Base-by-base conservation (phyloP, 2,329 filamentous ascomycete genomes). In the Fusarium sp. region DNA sequence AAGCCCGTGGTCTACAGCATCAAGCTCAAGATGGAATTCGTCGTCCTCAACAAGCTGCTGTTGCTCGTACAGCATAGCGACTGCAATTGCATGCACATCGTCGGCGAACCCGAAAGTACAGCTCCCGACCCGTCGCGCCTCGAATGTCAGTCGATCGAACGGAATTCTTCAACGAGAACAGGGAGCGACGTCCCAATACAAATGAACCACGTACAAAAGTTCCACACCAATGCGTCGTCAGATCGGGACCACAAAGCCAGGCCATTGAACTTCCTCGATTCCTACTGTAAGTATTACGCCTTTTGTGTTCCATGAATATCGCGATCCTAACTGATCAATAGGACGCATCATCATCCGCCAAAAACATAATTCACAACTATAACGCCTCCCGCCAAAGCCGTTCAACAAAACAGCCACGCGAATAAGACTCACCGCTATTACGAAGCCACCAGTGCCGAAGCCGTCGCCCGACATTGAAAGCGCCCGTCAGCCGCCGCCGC, bases 1-100 rank as follows among this genome's bases (percentile, higher is more conserved):
- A 70, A 70, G 7, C 67, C 67, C 8, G 67, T 70, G 15, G 67
- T 70, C 7, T 70, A 70, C 53, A 70, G 67, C 58, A 71, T 70
- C 26, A 70, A 70, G 39, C 51, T 70, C 5, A 70, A 70, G 51
- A 71, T 70, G 67, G 67, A 70, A 10, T 70, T 70, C 7, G 59
- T 71, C 7, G 67, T 70, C 13, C 63, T 70, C 0, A 70, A 70
- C 6, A 71, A 68, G 15, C 14, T 70, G n/a, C 11, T 70, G 7
- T 5, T 70, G 3, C 40, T 70, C 3, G 67, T 68, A 1, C 63
- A 68, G 9, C 67, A 70, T 18, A 38, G 51, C 20, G 43, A 68
- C 2, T 70, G 67, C 58, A 71, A 71, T 48, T 70, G 67, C 43
- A 60, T 71, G 53, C 58, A 71, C 13, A 56, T 64, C 6, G 20